Evolutionary conservation across 495 filamentous ascomycete species (phyloP), one percentile per base, ranked within the genome.

Genomic region (Parathielavia hyrcaniae): DNA sequence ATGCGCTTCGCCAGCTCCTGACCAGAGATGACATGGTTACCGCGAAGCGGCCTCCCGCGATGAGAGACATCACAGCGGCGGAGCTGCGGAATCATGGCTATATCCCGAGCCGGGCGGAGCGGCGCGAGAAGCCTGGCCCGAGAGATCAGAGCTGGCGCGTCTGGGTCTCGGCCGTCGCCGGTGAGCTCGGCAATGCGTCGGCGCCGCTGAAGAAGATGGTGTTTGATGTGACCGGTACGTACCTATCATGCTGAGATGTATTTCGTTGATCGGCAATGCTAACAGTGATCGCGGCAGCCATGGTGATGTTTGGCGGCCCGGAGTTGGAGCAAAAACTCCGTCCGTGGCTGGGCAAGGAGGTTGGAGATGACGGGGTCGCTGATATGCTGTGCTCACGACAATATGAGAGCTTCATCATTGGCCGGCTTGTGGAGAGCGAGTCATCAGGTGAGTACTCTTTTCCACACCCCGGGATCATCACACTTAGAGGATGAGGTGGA

Each of bases 201-300:
- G 34, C 36, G 9, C 26, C 35, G 35, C n/a, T 19, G 50, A 43
- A 39, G 41, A 7, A 22, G 48, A 13, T 38, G 49, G 48, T 58
- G 0, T 51, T 36, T 14, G 48, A 58, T 46, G 56, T 58, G 17
- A 58, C 56, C 4, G 2, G 56, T 58, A 43, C 2, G 56, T 52
- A n/a, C n/a, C n/a, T n/a, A n/a, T 30, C 26, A 30, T 2, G 26
- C 6, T 30, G 26, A 30, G 26, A 3, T 30, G 26, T 30, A 30
- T 22, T 35, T 23, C n/a, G 2, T 16, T 13, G 16, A n/a, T 2
- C 10, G 10, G 19, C 9, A 17, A 13, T 30, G 54, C 30, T 55
- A 13, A 49, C 35, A 0, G 7, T 32, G 12, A 12, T 17, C 23
- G 10, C 40, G n/a, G 17, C 32, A 58, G 56, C 10, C 4, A 38